Evolutionary conservation across 1,139 yeast species (phyloP), one percentile per base, ranked within the genome.

Genomic region (Entelexis paramagnoliae): DNA sequence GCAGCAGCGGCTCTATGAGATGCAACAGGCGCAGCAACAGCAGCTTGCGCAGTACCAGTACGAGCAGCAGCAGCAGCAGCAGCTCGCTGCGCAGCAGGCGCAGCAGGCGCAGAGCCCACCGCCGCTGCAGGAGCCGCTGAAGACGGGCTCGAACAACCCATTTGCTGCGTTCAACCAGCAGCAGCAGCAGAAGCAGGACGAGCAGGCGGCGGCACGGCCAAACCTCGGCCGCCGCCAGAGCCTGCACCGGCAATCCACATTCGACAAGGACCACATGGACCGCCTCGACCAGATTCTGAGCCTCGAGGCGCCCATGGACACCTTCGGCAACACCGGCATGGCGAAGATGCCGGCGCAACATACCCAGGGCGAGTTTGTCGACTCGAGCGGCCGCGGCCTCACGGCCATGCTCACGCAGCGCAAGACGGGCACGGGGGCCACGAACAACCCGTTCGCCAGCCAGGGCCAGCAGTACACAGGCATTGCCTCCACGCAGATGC

Each of bases 261-360:
- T 58, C 49, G 59, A 58, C 45, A 52, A 61, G 58, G 67, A 63
- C 41, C 74, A 79, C 68, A 68, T 77, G 73, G 70, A 88, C 19
- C 91, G 85, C 59, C 76, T 89, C 63, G 88, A 89, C 68, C 76
- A 77, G 55, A 72, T 89, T 54, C 74, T 89, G 59, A 84, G 94
- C 13, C 79, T 81, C 51, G 96, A 96, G 36, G 85, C 95, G 0
- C 97, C 96, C 24, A 73, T 88, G 53, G 98, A 91, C 68, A 89
- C 97, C 0, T 91, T 86, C 67, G 98, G 98, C 68, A 91, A 91
- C 67, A 82, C 87, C 6, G 98, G 98, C 51, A 84, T 83, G 16
- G 70, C 81, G 29, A 80, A 96, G 70, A 78, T 91, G 54, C 95
- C 97, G 13, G 94, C 95, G 50, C 97, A 91, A 64, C 94, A 85